Evolutionary conservation across 2,329 filamentous ascomycete genomes (phyloP).

Genomic region (Hortaea sp.): DNA sequence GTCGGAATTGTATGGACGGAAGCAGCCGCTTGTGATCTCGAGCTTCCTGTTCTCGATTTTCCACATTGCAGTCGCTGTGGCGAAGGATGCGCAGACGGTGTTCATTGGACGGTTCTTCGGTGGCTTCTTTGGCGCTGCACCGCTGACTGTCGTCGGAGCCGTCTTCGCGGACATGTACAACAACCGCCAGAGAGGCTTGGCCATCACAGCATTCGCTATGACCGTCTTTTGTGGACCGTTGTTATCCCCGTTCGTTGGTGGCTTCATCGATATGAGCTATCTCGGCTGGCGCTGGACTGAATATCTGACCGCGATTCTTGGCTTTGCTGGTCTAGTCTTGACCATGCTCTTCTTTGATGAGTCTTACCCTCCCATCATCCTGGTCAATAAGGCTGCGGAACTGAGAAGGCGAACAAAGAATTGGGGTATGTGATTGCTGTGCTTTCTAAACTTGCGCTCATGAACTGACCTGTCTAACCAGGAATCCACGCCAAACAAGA

Average conservation of each 20-base stretch:
- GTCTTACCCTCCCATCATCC: constrained; percentile 30
- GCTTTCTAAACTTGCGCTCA: too few relatives aligned
- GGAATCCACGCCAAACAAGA: constrained; percentile 29
- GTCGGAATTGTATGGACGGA: constrained; percentile 37
- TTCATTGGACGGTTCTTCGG: constrained; percentile 33
- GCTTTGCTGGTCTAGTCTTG: constrained; percentile 21
- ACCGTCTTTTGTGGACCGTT: constrained; percentile 31
- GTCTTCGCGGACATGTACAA: constrained; percentile 36
- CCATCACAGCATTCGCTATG: constrained; percentile 29
- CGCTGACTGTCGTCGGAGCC: constrained; percentile 34
- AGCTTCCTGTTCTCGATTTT: constrained; percentile 36
- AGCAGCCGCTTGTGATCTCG: constrained; percentile 33
- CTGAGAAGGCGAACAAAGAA: constrained; percentile 29
- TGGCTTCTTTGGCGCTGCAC: constrained; percentile 36
- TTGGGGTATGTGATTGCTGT: constrained; percentile 21
- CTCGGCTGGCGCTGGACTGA: constrained; percentile 38
- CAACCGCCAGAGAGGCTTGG: constrained; percentile 27
- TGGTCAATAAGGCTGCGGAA: constrained; percentile 30
- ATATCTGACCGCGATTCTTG: constrained; percentile 14
- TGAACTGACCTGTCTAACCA: too few relatives aligned
- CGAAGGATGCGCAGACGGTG: constrained; percentile 28
- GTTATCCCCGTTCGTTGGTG: constrained; percentile 32
- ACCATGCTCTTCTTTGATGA: constrained; percentile 30
- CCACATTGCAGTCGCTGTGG: constrained; percentile 36
- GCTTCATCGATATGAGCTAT: constrained; percentile 28